Evolutionary conservation across 2,329 filamentous ascomycete genomes (phyloP).

Genomic region (Penicillium sp.): DNA sequence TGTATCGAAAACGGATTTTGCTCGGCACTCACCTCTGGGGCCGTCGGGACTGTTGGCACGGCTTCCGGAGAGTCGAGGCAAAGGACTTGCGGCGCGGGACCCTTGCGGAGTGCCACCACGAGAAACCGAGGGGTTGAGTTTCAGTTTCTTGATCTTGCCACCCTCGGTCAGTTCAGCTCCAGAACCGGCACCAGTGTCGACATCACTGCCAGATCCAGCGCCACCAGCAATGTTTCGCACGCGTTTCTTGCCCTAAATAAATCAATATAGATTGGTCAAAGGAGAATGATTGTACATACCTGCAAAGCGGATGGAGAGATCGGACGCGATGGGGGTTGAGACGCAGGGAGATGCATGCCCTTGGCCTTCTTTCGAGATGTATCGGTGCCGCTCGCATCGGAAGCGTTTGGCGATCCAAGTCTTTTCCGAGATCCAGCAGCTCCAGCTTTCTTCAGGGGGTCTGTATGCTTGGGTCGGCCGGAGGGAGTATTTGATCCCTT

Average conservation of each 20-base stretch:
- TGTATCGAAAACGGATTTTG: background rate
- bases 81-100: slow-evolving; percentile 51
- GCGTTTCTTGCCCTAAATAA: slow-evolving; percentile 53
- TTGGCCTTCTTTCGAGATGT: slow-evolving; percentile 77
- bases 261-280: background rate
- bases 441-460: slow-evolving; percentile 52
- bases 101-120: slow-evolving; percentile 48
- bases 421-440: slow-evolving; percentile 68
- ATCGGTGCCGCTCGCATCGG: slow-evolving; percentile 89
- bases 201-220: slow-evolving; percentile 56
- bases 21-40: slow-evolving; percentile 15
- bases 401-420: slow-evolving; percentile 79
- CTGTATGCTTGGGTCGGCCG: slow-evolving; percentile 55
- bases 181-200: slow-evolving; percentile 53
- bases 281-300: slow-evolving; percentile 23
- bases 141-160: slow-evolving; percentile 50
- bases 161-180: slow-evolving; percentile 49
- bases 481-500: slow-evolving; percentile 71
- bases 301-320: slow-evolving; percentile 61
- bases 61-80: slow-evolving; percentile 36
- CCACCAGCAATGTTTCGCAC: slow-evolving; percentile 35
- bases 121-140: slow-evolving; percentile 44
- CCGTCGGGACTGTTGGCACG: slow-evolving; percentile 44
- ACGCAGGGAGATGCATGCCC: slow-evolving; percentile 57
- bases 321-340: slow-evolving; percentile 56